Conservation (phyloP, 169 alveolate species). For the Babesia microti region DNA sequence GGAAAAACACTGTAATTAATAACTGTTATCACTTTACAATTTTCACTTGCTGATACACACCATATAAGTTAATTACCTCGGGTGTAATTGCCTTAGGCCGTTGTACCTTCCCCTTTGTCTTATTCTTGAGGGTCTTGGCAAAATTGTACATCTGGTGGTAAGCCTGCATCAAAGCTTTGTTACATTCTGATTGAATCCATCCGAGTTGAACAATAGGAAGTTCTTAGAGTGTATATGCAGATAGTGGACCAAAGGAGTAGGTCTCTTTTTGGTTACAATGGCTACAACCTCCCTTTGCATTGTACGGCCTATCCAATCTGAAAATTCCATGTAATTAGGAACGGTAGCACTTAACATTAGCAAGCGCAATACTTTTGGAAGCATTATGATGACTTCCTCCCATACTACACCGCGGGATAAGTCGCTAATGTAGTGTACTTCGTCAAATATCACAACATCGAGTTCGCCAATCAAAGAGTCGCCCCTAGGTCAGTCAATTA, state of each 20-base stretch:
- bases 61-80: no score
- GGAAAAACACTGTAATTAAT: no score
- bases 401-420: slow-evolving; percentile 95
- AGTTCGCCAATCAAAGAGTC: slow-evolving; percentile 74
- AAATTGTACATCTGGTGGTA: slow-evolving; percentile 44
- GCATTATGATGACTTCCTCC: slow-evolving; percentile 96
- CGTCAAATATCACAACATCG: slow-evolving; percentile 96
- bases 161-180: no score
- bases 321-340: slow-evolving; percentile 94
- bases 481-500: slow-evolving; percentile 25
- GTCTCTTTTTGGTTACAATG: slow-evolving; percentile 83
- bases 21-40: no score
- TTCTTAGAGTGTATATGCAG: slow-evolving; percentile 55
- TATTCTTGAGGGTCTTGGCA: slow-evolving; percentile 12
- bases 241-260: slow-evolving; percentile 91
- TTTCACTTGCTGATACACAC: no score
- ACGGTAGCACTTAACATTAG: slow-evolving; percentile 96
- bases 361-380: slow-evolving; percentile 80
- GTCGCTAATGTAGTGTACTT: slow-evolving; percentile 95
- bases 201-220: slow-evolving; percentile 23
- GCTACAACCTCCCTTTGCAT: slow-evolving; percentile 84
- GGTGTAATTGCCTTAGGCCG: no score
- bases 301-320: slow-evolving; percentile 94
- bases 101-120: no score
- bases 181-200: slow-evolving; percentile 50